Percentiles rank a stretch among this genome's conserved stretches.
phyloP scores from a whole-genome alignment of 202 grass and related monocot genomes.

The Zizania palustris region DNA sequence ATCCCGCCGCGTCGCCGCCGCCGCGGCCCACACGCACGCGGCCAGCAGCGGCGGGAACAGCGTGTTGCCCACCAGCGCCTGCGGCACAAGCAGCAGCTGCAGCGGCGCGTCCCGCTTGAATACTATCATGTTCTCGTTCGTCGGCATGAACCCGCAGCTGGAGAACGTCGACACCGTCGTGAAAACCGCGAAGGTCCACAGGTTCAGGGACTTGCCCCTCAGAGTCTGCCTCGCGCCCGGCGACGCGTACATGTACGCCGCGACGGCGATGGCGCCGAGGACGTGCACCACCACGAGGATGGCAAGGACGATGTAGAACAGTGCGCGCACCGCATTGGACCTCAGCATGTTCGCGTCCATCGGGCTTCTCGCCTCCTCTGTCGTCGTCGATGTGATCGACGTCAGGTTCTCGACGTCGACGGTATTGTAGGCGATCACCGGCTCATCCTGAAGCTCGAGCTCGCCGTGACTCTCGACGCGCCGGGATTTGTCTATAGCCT shows the following conservation, averaged over 20 bases:
- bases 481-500: background rate
- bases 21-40: constrained; percentile 48
- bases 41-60: constrained; percentile 56
- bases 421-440: background rate
- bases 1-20: constrained; percentile 27
- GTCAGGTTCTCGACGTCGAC: background rate
- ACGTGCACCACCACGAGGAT: constrained; percentile 48
- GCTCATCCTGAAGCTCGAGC: constrained; percentile 35
- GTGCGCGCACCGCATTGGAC: constrained; percentile 34
- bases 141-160: constrained; percentile 62
- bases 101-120: constrained; percentile 55
- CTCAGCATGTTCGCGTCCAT: constrained; percentile 22
- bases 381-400: background rate
- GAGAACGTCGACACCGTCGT: constrained; percentile 65
- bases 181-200: constrained; percentile 62
- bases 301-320: constrained; percentile 51
- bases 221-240: constrained; percentile 44
- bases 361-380: background rate
- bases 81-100: constrained; percentile 60
- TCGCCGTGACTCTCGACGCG: constrained; percentile 32
- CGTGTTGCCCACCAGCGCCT: constrained; percentile 59
- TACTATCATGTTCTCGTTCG: constrained; percentile 65
- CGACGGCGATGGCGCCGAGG: constrained; percentile 28
- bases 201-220: constrained; percentile 42
- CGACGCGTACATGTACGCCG: constrained; percentile 38